Base-by-base conservation (phyloP, 2,329 filamentous ascomycete genomes). In the Coniosporium tulheliwenetii region DNA sequence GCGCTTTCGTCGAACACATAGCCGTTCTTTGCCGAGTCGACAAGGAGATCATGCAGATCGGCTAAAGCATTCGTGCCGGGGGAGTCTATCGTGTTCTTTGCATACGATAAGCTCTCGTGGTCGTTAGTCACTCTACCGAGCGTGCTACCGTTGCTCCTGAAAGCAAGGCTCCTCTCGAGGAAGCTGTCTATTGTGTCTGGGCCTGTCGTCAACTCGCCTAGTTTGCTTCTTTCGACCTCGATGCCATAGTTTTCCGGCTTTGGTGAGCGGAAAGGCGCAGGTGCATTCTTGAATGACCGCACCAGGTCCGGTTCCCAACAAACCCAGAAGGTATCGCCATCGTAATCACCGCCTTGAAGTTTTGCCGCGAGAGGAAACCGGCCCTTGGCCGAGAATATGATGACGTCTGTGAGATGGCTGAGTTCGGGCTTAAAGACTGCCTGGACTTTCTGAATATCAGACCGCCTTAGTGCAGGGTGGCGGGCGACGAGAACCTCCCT, bases 271-370 rank as follows among this genome's bases (percentile, higher is more conserved):
- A 52, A 30, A 0, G 71, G 73, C 5, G 68, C 57, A 0, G 67
- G 61, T 0, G 75, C 73, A 43, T 82, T 85, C 4, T 51, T 47
- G 48, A 89, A 89, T n/a, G 75, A 75, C 5, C 63, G 49, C 0
- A 84, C 79, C 2, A 91, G 68, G 0, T 61, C 57, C 0, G 65
- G 61, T 26, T 87, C 81, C 79, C 80, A 89, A 50, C 79, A 85
- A 0, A 85, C 60, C 81, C 81, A 87, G 4, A 81, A 69, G n/a
- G 64, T 70, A 45, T 91, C 84, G 0, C 84, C 84, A 47, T 89
- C 83, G 45, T 86, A 89, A 50, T 89, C 84, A 0, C 84, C 84
- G 0, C 84, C 84, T 1, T 81, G 84, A 0, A 89, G 63, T 49
- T 79, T 77, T 8, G 75, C 71, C 0, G 82, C 84, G 0, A 86